Evolutionary conservation across 2,329 filamentous ascomycete species (phyloP).

Genomic region (Penicillium sp.): DNA sequence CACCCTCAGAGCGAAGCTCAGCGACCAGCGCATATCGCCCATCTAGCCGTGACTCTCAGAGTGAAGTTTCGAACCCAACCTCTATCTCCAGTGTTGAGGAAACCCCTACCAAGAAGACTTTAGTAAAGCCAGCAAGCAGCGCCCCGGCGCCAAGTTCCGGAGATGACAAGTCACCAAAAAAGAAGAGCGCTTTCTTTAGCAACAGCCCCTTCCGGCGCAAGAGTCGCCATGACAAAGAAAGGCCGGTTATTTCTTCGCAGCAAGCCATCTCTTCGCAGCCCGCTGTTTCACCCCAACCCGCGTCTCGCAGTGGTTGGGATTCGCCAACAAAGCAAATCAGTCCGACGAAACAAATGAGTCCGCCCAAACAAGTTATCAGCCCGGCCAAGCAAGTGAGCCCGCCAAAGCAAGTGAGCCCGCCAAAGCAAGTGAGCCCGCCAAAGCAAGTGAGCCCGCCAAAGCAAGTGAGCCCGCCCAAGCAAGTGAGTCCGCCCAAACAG

Average conservation of each 20-base stretch:
- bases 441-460: conserved; percentile 24
- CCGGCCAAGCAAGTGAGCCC: conserved; percentile 1
- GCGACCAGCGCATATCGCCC: conserved; percentile 68
- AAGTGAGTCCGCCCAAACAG: conserved; percentile 42
- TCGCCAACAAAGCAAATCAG: conserved; percentile 6
- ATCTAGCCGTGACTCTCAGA: conserved; percentile 81
- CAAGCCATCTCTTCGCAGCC: conserved; percentile 15
- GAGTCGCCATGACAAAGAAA: conserved; percentile 73
- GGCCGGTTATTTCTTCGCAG: conserved; percentile 36
- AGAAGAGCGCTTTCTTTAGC: conserved; percentile 84
- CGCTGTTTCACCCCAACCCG: not conserved
- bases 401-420: conserved; percentile 10
- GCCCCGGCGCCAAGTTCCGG: conserved; percentile 45
- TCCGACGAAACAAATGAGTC: conserved; percentile 1
- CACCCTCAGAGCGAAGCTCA: conserved; percentile 67
- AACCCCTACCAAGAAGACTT: conserved; percentile 68
- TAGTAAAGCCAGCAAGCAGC: conserved; percentile 58
- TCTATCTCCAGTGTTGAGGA: conserved; percentile 80
- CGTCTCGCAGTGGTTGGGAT: conserved; percentile 3
- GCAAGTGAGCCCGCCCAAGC: conserved; percentile 26
- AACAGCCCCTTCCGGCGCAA: conserved; percentile 90
- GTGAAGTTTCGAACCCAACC: conserved; percentile 84
- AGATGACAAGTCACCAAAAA: conserved; percentile 60
- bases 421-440: conserved; percentile 11
- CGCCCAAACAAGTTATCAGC: not conserved